Base-by-base conservation (phyloP, 169 alveolate species). In the Eimeria tenella region DNA sequence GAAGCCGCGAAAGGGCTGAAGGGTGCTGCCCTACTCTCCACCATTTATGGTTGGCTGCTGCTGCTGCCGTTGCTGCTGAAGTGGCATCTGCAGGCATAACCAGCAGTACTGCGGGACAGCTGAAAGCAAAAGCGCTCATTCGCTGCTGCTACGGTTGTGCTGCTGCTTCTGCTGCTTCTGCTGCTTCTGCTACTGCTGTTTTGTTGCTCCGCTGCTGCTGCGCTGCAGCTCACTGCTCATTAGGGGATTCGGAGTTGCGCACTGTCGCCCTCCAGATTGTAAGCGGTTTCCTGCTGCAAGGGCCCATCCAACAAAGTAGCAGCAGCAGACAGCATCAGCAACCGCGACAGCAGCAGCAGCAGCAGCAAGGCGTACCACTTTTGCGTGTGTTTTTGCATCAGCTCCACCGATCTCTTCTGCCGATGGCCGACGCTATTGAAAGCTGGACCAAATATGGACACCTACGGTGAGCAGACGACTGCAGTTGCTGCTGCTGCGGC, bases 21-120 rank as follows among this genome's bases (percentile, higher is more conserved):
- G 50, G 94, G 91, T 8, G 94, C 89, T 17, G 74, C 94, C 10
- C 82, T 91, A 17, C 91, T 91, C 17, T 91, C 94, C 50, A 68
- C 94, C 13, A 91, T 91, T 17, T 77, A 75, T 56, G 94, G 94
- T 91, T 55, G 23, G 90, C 21, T 11, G 42, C 84, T 25, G 53
- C 84, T 17, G 84, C 84, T 25, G 31, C 21, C 21, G 53, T 23
- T 42, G 53, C 84, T 23, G 84, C 58, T 17, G n/a, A 23, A 23
- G 62, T n/a, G 23, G 58, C 21, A 23, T 17, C 79, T 70, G 79
- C 79, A 70, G 15, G 21, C 11, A 17, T 10, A 31, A 23, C 19
- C n/a, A 25, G 58, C 13, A 11, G 79, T 17, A 58, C 21, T 58
- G 68, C 68, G 68, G 19, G 19, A 58, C 11, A 58, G 68, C 42